Percentiles rank a stretch among this genome's conserved stretches.
These are phyloP conservation scores for Colletotrichum eremochloae DNA, from an alignment of 2,329 filamentous ascomycete species.

Conservation along the genomic window DNA sequence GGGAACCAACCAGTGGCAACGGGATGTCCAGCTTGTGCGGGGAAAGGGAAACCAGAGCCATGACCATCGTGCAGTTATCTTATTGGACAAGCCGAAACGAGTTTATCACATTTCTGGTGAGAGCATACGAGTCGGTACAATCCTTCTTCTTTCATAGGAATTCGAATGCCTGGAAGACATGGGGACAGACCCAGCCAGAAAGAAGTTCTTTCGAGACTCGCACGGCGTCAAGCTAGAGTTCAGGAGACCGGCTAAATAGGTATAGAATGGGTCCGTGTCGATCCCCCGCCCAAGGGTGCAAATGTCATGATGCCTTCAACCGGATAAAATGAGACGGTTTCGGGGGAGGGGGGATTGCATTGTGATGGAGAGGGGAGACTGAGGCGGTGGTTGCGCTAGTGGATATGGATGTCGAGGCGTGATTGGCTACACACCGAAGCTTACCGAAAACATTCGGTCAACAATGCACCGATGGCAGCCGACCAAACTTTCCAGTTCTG, in stretches of 20 bases:
- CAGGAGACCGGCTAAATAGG: constrained; percentile 24
- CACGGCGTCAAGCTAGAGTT: background rate
- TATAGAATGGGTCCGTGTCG: background rate
- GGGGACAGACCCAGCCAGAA: background rate
- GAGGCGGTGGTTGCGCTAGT: too few species aligned
- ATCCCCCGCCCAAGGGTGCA: background rate
- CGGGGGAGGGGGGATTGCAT: background rate
- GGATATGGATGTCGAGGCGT: background rate
- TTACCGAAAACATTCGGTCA: constrained; percentile 32
- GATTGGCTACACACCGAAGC: constrained; percentile 20
- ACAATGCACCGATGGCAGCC: constrained; percentile 26
- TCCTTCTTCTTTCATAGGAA: background rate
- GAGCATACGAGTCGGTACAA: background rate
- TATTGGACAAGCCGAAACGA: background rate
- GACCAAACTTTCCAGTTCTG: constrained; percentile 16
- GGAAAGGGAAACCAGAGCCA: constrained; percentile 4
- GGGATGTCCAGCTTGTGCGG: constrained; percentile 15
- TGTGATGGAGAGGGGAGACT: background rate
- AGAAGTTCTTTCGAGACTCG: background rate
- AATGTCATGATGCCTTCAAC: background rate
- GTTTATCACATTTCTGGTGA: background rate
- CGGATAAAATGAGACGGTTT: background rate
- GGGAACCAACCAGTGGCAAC: background rate
- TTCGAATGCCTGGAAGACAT: too few species aligned
- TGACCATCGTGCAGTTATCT: background rate